These are phyloP conservation scores for Sphaerostilbella broomeana DNA, from an alignment of 2,329 filamentous ascomycete genomes.

Conservation along the genomic window DNA sequence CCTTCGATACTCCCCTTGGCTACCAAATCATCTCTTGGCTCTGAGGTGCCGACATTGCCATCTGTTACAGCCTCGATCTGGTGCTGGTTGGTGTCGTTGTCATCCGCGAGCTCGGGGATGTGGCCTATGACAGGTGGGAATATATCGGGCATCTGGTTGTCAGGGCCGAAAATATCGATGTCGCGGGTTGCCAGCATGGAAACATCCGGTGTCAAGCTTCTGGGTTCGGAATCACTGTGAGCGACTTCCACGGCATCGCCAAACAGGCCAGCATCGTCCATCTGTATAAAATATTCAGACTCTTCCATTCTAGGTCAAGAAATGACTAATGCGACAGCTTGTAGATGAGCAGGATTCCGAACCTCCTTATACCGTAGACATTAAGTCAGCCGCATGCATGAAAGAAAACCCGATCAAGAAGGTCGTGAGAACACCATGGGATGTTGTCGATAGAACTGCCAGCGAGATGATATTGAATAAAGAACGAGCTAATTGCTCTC, in stretches of 20 bases:
- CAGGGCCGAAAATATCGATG: too few relatives aligned
- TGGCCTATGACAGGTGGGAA: not conserved
- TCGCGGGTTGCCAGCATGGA: too few relatives aligned
- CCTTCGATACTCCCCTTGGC: not conserved
- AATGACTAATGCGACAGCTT: not conserved
- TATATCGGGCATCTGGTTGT: too few relatives aligned
- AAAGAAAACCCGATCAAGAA: too few relatives aligned
- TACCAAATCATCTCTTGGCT: not conserved
- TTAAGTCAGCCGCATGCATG: too few relatives aligned
- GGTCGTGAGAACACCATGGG: constrained; percentile 4
- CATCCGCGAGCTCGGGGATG: not conserved
- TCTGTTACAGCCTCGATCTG: not conserved
- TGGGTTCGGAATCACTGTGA: not conserved
- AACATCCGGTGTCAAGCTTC: not conserved
- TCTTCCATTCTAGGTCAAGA: not conserved
- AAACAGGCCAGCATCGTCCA: constrained; percentile 15
- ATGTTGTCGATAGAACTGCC: not conserved
- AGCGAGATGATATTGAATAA: too few relatives aligned
- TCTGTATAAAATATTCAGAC: constrained; percentile 5
- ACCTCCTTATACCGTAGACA: not conserved
- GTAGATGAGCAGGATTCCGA: too few relatives aligned
- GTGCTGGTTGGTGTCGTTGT: not conserved
- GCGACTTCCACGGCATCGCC: not conserved
- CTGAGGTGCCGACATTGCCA: too few relatives aligned
- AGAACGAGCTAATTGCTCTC: too few relatives aligned